These are phyloP conservation scores for Cyberlindnera americana DNA, from an alignment of 805 yeast genomes.

Conservation along the genomic window DNA sequence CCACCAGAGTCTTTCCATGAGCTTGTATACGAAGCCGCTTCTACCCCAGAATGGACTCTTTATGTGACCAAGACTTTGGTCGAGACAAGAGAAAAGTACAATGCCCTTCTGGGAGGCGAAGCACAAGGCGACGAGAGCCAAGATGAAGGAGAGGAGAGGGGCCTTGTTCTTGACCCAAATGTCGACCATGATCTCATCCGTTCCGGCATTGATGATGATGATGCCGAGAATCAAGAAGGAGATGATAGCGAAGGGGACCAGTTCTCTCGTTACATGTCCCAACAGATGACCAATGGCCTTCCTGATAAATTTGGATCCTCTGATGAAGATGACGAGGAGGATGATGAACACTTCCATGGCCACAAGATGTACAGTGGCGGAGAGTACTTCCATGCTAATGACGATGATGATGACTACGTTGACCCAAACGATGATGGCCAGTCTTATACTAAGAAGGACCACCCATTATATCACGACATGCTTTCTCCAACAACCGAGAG, in stretches of 20 bases:
- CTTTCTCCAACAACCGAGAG: constrained; percentile 26
- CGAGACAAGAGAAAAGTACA: constrained; percentile 90
- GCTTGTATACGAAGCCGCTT: constrained; percentile 34
- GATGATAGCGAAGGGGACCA: constrained; percentile 26
- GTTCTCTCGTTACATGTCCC: constrained; percentile 58
- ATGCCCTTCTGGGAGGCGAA: constrained; percentile 85
- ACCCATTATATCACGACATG: constrained; percentile 50
- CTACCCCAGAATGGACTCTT: constrained; percentile 61
- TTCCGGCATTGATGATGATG: constrained; percentile 27
- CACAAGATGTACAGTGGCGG: constrained; percentile 13
- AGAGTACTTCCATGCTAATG: constrained; percentile 25
- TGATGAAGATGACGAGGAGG: constrained; percentile 39
- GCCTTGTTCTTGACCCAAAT: constrained; percentile 29
- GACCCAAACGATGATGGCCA: constrained; percentile 83
- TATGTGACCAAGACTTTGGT: constrained; percentile 81
- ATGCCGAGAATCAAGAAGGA: constrained; percentile 18
- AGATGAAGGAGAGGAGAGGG: constrained; percentile 29
- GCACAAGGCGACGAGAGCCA: constrained; percentile 34
- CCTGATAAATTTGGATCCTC: constrained; percentile 59
- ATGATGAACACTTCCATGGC: constrained; percentile 18
- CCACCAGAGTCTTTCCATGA: constrained; percentile 30
- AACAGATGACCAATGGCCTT: constrained; percentile 57
- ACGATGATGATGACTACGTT: constrained; percentile 64
- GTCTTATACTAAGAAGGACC: constrained; percentile 58
- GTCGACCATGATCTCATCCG: constrained; percentile 33